Percentiles rank a stretch among this genome's conserved stretches.
phyloP scores from a whole-genome alignment of 805 yeast genomes.

The Saturnispora quitensis region DNA sequence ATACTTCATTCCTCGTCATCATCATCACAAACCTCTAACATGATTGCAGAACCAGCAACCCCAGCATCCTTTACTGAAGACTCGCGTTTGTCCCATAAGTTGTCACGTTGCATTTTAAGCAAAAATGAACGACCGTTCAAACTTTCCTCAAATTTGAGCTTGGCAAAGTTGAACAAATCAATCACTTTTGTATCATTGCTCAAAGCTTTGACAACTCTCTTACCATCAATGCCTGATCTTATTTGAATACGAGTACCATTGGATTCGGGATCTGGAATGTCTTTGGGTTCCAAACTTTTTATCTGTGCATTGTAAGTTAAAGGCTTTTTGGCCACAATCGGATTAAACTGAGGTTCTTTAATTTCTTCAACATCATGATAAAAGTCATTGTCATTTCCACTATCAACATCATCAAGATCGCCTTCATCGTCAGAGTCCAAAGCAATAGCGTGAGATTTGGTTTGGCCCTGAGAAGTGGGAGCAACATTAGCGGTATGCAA shows the following conservation, averaged over 20 bases:
- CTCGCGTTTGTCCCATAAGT: constrained; percentile 46
- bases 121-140: constrained; percentile 40
- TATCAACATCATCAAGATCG: constrained; percentile 24
- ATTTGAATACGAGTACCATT: constrained; percentile 73
- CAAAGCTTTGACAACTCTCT: constrained; percentile 59
- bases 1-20: constrained; percentile 9
- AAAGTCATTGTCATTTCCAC: constrained; percentile 12
- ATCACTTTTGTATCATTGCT: constrained; percentile 45
- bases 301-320: constrained; percentile 15
- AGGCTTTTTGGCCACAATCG: constrained; percentile 3
- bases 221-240: constrained; percentile 74
- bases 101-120: constrained; percentile 47
- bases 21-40: constrained; percentile 47
- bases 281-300: constrained; percentile 18
- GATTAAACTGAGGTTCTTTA: constrained; percentile 5
- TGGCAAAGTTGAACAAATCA: constrained; percentile 56
- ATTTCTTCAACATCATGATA: constrained; percentile 18
- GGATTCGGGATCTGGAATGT: constrained; percentile 50
- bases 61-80: constrained; percentile 64
- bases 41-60: constrained; percentile 69
- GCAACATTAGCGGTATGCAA: constrained; percentile 59
- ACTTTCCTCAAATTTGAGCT: constrained; percentile 42
- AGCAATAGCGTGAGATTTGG: constrained; percentile 21
- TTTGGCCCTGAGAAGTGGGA: constrained; percentile 30
- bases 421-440: constrained; percentile 29